These are phyloP conservation scores for Furcasterigmium furcatum DNA, from an alignment of 2,329 filamentous ascomycete genomes.

Conservation along the genomic window DNA sequence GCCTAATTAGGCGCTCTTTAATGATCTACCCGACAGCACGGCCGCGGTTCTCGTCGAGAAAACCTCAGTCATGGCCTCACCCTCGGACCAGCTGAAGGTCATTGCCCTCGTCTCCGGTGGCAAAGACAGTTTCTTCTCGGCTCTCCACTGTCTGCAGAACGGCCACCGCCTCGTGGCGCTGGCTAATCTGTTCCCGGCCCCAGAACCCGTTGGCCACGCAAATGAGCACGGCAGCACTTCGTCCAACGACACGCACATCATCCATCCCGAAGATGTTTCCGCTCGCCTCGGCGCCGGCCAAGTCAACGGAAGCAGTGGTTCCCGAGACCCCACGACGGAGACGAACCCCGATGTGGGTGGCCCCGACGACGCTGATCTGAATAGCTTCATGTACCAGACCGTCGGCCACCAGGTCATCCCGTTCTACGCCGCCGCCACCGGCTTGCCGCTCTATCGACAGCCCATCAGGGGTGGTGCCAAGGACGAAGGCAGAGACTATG, in stretches of 20 bases:
- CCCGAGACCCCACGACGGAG: not conserved
- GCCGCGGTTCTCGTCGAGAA: too few species aligned
- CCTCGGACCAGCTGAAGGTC: conserved; percentile 60
- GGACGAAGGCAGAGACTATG: conserved; percentile 71
- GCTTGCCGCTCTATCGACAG: conserved; percentile 79
- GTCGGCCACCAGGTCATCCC: conserved; percentile 86
- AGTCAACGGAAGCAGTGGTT: not conserved
- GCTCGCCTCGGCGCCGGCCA: not conserved
- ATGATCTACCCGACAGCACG: conserved; percentile 1
- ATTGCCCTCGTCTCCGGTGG: conserved; percentile 93
- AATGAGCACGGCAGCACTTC: not conserved
- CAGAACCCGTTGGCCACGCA: not conserved
- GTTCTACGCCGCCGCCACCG: conserved; percentile 75
- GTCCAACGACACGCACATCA: not conserved
- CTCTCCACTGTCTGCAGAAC: conserved; percentile 84
- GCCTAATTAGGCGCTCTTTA: not conserved
- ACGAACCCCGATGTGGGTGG: conserved; percentile 1
- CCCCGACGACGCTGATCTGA: conserved; percentile 54
- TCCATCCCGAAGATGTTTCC: not conserved
- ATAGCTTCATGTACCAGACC: conserved; percentile 99
- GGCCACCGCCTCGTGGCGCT: conserved; percentile 84
- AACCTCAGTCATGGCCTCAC: conserved; percentile 28
- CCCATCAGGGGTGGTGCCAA: conserved; percentile 70
- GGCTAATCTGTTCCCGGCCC: conserved; percentile 75
- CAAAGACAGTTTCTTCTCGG: conserved; percentile 93